Percentiles rank a stretch among this genome's conserved stretches.
These are phyloP conservation scores for Picocystis salinarum DNA, from an alignment of 139 green algal genomes.

Conservation along the genomic window DNA sequence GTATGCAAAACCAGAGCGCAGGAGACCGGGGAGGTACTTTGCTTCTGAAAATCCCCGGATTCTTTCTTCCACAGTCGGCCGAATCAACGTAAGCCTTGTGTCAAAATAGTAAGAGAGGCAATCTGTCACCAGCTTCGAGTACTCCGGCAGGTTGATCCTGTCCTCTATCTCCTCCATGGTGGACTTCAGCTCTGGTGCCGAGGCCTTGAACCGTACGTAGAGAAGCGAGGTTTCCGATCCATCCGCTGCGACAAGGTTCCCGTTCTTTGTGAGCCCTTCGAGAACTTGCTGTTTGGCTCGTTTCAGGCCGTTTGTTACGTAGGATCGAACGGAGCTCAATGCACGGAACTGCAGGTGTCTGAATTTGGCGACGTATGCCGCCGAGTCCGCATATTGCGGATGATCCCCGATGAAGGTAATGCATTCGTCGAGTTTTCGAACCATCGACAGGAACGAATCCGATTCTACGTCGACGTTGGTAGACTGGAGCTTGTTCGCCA, in stretches of 20 bases:
- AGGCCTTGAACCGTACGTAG: constrained; percentile 79
- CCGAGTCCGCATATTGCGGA: constrained; percentile 75
- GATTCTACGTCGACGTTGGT: constrained; percentile 16
- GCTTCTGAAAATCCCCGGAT: constrained; percentile 13
- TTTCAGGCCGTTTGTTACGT: constrained; percentile 20
- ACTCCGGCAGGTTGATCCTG: constrained; percentile 43
- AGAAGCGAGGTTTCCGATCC: constrained; percentile 64
- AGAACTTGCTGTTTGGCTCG: constrained; percentile 11
- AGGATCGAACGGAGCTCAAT: constrained; percentile 43
- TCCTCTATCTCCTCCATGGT: constrained; percentile 62
- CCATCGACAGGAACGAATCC: constrained; percentile 48
- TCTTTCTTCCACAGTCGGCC: constrained; percentile 20
- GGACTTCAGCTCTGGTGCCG: constrained; percentile 27
- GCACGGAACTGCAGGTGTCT: constrained; percentile 63
- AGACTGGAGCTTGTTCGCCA: constrained; percentile 34
- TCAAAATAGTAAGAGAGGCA: constrained; percentile 56
- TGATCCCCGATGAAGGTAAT: constrained; percentile 38
- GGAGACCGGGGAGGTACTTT: constrained; percentile 32
- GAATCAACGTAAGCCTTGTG: constrained; percentile 45
- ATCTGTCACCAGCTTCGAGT: constrained; percentile 64
- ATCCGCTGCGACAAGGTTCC: constrained; percentile 27
- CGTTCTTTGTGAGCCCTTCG: constrained; percentile 6
- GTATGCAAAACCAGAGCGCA: constrained; percentile 56
- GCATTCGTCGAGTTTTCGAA: constrained; percentile 75
- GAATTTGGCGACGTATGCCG: constrained; percentile 66